Conservation (phyloP, 148 eudicot species). For the Amaranthus cruentus region DNA sequence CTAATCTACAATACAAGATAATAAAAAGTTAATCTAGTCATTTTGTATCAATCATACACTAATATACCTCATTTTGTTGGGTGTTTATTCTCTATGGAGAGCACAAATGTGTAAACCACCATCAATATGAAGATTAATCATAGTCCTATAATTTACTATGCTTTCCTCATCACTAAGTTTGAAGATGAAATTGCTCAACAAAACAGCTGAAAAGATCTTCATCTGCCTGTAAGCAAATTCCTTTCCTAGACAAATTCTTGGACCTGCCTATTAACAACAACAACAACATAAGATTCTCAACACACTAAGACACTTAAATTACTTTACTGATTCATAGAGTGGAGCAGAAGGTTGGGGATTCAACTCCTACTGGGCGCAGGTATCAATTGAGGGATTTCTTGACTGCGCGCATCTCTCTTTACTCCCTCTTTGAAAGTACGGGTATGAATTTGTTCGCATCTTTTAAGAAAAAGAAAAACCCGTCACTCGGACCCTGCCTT, state of each 20-base stretch:
- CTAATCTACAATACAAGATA: too few relatives aligned
- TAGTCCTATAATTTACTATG: conserved; percentile 50
- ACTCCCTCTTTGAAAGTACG: too few relatives aligned
- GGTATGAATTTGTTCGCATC: too few relatives aligned
- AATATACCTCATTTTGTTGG: neutral
- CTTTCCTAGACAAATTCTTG: conserved; percentile 37
- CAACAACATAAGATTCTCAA: neutral
- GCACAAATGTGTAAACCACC: conserved; percentile 59
- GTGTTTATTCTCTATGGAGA: conserved; percentile 5
- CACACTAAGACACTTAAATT: neutral
- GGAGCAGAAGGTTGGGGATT: too few relatives aligned
- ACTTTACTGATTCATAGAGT: neutral
- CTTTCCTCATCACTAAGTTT: conserved; percentile 41
- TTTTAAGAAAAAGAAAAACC: too few relatives aligned
- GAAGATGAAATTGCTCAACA: conserved; percentile 49
- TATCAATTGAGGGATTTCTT: too few relatives aligned
- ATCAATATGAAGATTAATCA: conserved; percentile 70
- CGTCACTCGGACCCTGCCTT: too few relatives aligned
- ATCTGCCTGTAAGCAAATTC: conserved; percentile 57
- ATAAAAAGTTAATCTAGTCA: too few relatives aligned
- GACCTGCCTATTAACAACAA: conserved; percentile 31
- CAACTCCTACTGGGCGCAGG: too few relatives aligned
- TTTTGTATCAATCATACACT: too few relatives aligned
- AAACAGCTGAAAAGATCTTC: conserved; percentile 57
- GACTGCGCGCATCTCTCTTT: too few relatives aligned